Conservation (phyloP, 805 yeast species). For the Ogataea saltuana region DNA sequence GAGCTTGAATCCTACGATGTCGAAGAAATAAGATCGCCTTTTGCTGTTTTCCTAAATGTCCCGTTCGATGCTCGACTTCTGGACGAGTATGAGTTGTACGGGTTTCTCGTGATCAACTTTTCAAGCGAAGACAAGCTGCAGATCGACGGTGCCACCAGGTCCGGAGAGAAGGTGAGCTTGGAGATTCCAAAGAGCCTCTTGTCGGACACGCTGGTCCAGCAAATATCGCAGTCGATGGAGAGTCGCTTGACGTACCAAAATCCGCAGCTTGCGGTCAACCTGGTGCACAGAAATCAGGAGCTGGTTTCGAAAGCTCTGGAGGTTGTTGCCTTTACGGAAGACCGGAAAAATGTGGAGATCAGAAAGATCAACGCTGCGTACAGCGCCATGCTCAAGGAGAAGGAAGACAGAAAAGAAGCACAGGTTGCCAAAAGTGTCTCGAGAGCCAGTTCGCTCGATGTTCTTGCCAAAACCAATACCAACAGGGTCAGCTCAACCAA, state of each 20-base stretch:
- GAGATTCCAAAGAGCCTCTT: conserved; percentile 37
- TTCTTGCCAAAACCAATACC: conserved; percentile 8
- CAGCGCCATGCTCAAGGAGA: conserved; percentile 10
- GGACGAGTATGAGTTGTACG: conserved; percentile 30
- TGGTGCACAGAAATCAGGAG: conserved; percentile 34
- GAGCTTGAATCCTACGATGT: conserved; percentile 49
- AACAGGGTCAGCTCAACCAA: conserved; percentile 27
- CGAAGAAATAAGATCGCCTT: conserved; percentile 62
- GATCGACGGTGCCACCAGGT: conserved; percentile 32
- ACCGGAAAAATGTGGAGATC: conserved; percentile 8
- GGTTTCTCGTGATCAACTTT: conserved; percentile 28
- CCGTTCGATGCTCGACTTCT: conserved; percentile 42
- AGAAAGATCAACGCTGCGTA: conserved; percentile 10
- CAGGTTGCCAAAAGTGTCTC: conserved; percentile 15
- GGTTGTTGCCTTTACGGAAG: conserved; percentile 16
- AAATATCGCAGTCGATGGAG: conserved; percentile 39
- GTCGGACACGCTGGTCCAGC: conserved; percentile 38
- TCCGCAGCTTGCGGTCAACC: conserved; percentile 26
- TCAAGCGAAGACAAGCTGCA: conserved; percentile 21
- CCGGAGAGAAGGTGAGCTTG: conserved; percentile 23
- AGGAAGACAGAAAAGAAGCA: conserved; percentile 12
- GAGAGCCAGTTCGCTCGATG: conserved; percentile 26
- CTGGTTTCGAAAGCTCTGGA: conserved; percentile 19
- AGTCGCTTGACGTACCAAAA: conserved; percentile 39
- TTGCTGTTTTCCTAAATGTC: conserved; percentile 66